Evolutionary conservation across 306 rosid species (phyloP), one percentile per base, ranked within the genome.

Genomic region (Hippophae rhamnoides): DNA sequence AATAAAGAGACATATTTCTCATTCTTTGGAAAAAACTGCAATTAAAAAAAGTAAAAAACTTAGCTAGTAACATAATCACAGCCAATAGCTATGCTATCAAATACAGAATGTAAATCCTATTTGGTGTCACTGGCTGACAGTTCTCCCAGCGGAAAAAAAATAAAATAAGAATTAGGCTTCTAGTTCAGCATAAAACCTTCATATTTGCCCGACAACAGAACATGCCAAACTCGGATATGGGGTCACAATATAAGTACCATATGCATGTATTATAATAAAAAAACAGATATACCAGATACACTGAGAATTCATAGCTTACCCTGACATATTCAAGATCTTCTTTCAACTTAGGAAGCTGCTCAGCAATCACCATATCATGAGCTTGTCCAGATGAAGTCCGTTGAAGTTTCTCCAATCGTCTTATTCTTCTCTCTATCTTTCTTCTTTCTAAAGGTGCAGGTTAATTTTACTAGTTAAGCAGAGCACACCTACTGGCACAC

Each of bases 11-110:
- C 89, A 47, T 92, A 92, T 69, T 85, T 92, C 78, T 92, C 96
- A 56, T 81, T 85, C 87, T 88, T 92, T 61, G 99, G 99, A 74
- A 92, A 92, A 77, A 88, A 88, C 99, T 92, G 85, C 86, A 74
- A 40, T 63, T 64, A 1, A 44, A 75, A 55, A 48, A 6, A 65
- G n/a, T 46, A 26, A 61, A 55, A 50, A 76, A 41, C 5, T 31
- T 31, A 79, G 70, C 47, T 72, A 47, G 46, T 26, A 40, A 25
- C 50, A 27, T 52, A 14, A 68, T 48, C 9, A 23, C 6, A 7
- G 25, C 18, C 45, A 49, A 13, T 6, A 47, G 41, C 6, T 5
- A 43, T 27, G 13, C 18, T 26, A 63, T 42, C 41, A 26, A 48
- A 18, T 52, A 12, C 6, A 38, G 43, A 52, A 66, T 10, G 48